Evolutionary conservation across 495 filamentous ascomycete species (phyloP), one percentile per base, ranked within the genome.

Genomic region (Astrocystis sublimbata): DNA sequence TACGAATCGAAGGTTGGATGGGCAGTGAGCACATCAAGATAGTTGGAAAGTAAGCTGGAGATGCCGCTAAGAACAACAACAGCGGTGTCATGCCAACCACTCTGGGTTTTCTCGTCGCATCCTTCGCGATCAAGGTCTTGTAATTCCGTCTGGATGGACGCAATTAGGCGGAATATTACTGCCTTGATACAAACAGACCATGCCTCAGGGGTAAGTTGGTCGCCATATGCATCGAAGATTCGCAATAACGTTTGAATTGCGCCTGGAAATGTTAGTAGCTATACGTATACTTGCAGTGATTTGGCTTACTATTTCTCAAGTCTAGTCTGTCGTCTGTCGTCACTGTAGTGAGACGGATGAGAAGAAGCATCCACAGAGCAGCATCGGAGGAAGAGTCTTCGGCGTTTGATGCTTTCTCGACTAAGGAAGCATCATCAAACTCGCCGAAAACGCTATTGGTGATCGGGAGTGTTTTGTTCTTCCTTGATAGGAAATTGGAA

Each of bases 141-240:
- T 7, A 84, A 68, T 60, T 83, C 80, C 6, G 66, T 60, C 60
- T 84, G 79, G n/a, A 83, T 78, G 0, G 81, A 83, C 0, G 79
- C 74, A 12, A 96, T 77, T 79, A 96, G 86, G 41, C 82, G 83
- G 68, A 93, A 91, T 8, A 96, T 79, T 7, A 96, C 88, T 9
- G 85, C 84, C 58, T 88, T 87, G 50, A 96, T 82, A 70, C 92
- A 96, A 49, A 92, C 79, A 35, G 86, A 86, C 93, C 92, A 97
- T 10, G 92, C 88, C 66, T 88, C 83, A 0, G 89, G 83, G 10
- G 83, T 86, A 12, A 98, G 81, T 51, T 88, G 86, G 66, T 93
- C 90, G 28, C 90, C 92, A 61, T 92, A 92, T 4, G 90, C 92
- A 74, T 96, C 91, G 64, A 98, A 92, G 53, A 98, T 97, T 38